A percentile compares a stretch with the other conserved stretches of the same genome.
Evolutionary conservation across 306 rosid species (phyloP).

Genomic region (Begonia fuchsioides): DNA sequence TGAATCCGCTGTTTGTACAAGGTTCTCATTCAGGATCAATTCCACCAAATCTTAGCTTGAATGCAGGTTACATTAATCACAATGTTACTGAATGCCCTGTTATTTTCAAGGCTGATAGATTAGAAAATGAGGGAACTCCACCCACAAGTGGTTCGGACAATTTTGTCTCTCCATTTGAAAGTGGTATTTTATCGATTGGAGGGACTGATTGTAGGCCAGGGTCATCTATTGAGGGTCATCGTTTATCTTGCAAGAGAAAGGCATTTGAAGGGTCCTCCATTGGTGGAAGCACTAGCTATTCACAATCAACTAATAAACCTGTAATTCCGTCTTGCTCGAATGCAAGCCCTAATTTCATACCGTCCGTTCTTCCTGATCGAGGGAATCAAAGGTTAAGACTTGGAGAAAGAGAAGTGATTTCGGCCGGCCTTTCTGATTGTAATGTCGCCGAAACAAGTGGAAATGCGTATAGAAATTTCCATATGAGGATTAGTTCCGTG

Average conservation of each 20-base stretch:
- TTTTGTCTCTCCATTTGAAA: slow-evolving; percentile 39
- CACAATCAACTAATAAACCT: slow-evolving; percentile 36
- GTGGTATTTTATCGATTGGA: too few species aligned
- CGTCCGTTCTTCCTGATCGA: too few species aligned
- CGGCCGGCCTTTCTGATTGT: slow-evolving; percentile 34
- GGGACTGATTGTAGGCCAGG: slow-evolving; percentile 59
- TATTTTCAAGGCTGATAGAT: slow-evolving; percentile 43
- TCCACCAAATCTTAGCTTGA: slow-evolving; percentile 47
- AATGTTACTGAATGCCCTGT: slow-evolving; percentile 22
- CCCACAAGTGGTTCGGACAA: slow-evolving; percentile 35
- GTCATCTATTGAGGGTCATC: slow-evolving; percentile 51
- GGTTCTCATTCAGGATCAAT: slow-evolving; percentile 35
- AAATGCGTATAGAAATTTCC: slow-evolving; percentile 53
- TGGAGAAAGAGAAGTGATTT: slow-evolving; percentile 29
- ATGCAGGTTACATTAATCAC: slow-evolving; percentile 39
- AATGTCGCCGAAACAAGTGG: slow-evolving; percentile 33
- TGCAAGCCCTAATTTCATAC: slow-evolving; percentile 19
- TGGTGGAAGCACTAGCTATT: slow-evolving; percentile 62
- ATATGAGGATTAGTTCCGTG: slow-evolving; percentile 47
- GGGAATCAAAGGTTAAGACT: slow-evolving; percentile 36
- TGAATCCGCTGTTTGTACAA: slow-evolving; percentile 31
- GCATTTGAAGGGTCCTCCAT: slow-evolving; percentile 61
- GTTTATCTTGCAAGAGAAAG: slow-evolving; percentile 73
- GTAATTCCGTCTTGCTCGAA: not conserved
- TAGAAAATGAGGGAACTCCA: slow-evolving; percentile 31